Evolutionary conservation across 2,329 filamentous ascomycete genomes (phyloP).

Genomic region (Anisogramma anomala): DNA sequence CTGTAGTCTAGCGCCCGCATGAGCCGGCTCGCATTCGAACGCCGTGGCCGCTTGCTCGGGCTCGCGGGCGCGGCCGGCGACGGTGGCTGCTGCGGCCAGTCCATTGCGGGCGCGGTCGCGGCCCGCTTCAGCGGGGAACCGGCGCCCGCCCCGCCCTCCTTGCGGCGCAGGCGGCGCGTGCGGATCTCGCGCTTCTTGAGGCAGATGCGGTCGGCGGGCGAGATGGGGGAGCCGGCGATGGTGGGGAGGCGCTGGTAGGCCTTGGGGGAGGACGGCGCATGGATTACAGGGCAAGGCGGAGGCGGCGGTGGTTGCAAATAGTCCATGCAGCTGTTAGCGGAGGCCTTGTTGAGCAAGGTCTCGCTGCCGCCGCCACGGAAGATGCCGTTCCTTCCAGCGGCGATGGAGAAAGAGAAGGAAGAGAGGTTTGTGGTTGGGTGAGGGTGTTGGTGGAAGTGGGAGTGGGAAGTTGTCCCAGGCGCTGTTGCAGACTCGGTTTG

Average conservation of each 20-base stretch:
- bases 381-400: background rate
- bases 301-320: background rate
- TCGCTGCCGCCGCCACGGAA: background rate
- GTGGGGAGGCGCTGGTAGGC: background rate
- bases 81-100: slow-evolving; percentile 7
- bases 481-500: too few relatives aligned
- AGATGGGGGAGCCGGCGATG: slow-evolving; percentile 2
- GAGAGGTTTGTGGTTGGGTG: background rate
- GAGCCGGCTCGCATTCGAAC: background rate
- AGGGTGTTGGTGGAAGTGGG: background rate
- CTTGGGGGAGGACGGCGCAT: background rate
- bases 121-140: too few relatives aligned
- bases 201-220: slow-evolving; percentile 7
- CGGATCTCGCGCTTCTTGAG: slow-evolving; percentile 11
- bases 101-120: slow-evolving; percentile 1
- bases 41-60: background rate
- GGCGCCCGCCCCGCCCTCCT: background rate
- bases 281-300: slow-evolving; percentile 2
- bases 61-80: background rate
- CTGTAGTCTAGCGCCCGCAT: background rate
- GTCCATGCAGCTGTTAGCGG: background rate
- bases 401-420: background rate
- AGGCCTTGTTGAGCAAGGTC: background rate
- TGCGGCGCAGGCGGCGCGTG: slow-evolving; percentile 4
- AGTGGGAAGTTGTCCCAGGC: background rate